These are phyloP conservation scores for Thraustotheca clavata DNA, from an alignment of 352 stramenopile species.

Conservation along the genomic window DNA sequence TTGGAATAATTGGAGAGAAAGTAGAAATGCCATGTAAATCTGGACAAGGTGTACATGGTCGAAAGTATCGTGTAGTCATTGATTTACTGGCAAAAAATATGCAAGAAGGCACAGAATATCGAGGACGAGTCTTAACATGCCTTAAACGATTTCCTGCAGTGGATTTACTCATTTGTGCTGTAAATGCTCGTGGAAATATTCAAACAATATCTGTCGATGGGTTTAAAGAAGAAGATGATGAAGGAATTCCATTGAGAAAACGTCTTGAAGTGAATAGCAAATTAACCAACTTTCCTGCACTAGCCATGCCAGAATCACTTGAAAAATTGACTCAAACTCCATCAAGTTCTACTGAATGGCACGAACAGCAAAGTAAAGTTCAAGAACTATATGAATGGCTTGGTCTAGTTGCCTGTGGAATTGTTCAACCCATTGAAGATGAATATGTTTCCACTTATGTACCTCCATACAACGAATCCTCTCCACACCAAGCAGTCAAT, in stretches of 20 bases:
- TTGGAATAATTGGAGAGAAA: conserved; percentile 59
- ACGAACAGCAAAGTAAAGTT: conserved; percentile 19
- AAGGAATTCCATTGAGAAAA: conserved; percentile 27
- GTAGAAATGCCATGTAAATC: conserved; percentile 24
- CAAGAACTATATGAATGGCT: conserved; percentile 67
- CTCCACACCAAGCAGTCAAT: conserved; percentile 31
- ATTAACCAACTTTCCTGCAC: conserved; percentile 31
- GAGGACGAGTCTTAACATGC: conserved; percentile 37
- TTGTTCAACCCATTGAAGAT: conserved; percentile 53
- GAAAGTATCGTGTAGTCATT: conserved; percentile 52
- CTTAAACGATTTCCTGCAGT: conserved; percentile 46
- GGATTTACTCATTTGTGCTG: conserved; percentile 68
- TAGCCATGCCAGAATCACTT: conserved; percentile 44
- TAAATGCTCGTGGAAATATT: conserved; percentile 46
- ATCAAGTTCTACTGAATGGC: background rate
- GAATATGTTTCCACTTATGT: conserved; percentile 77
- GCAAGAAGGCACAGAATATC: background rate
- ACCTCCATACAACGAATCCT: conserved; percentile 30
- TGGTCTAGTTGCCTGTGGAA: conserved; percentile 49
- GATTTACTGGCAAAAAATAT: conserved; percentile 39
- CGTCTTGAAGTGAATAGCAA: conserved; percentile 54
- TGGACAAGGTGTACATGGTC: conserved; percentile 22
- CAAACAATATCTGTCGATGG: conserved; percentile 58
- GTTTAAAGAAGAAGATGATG: conserved; percentile 21
- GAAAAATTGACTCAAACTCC: too few species aligned